Percentiles rank a stretch among this genome's conserved stretches.
phyloP scores from a whole-genome alignment of 2,329 filamentous ascomycete genomes.

The Verticillium longisporum region DNA sequence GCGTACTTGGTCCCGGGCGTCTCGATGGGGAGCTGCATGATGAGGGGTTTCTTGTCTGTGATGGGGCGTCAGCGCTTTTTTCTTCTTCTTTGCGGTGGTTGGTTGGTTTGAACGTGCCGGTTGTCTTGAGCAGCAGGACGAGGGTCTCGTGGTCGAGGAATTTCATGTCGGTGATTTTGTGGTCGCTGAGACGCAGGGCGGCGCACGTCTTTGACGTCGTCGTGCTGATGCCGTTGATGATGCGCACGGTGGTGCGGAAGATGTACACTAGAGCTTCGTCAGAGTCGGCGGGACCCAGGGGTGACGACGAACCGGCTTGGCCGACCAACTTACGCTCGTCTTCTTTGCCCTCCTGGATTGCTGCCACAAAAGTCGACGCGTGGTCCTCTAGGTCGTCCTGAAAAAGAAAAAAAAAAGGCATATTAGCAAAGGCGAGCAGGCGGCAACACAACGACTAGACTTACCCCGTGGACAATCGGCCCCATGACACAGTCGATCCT shows the following conservation, averaged over 20 bases:
- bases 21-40: constrained; percentile 28
- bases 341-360: constrained; percentile 28
- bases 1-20: constrained; percentile 27
- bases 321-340: constrained; percentile 25
- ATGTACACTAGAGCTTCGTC: constrained; percentile 40
- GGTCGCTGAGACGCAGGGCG: constrained; percentile 31
- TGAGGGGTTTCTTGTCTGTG: constrained; percentile 17
- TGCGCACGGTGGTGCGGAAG: constrained; percentile 44
- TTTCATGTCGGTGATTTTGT: constrained; percentile 53
- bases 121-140: constrained; percentile 23
- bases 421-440: not conserved
- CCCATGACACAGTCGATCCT: constrained; percentile 54
- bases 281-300: not conserved
- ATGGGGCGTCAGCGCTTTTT: not conserved
- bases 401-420: too few relatives aligned
- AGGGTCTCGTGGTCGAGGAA: constrained; percentile 59
- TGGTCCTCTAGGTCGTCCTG: not conserved
- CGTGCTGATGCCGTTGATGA: constrained; percentile 54
- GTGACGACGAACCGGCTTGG: not conserved
- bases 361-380: constrained; percentile 25
- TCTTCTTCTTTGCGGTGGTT: too few relatives aligned
- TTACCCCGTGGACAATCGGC: constrained; percentile 23
- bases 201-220: constrained; percentile 29
- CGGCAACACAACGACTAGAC: constrained; percentile 6
- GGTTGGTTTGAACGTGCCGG: not conserved